Percentiles rank a stretch among this genome's conserved stretches.
These are phyloP conservation scores for Rasamsonia emersonii DNA, from an alignment of 2,329 filamentous ascomycete species.

Conservation along the genomic window DNA sequence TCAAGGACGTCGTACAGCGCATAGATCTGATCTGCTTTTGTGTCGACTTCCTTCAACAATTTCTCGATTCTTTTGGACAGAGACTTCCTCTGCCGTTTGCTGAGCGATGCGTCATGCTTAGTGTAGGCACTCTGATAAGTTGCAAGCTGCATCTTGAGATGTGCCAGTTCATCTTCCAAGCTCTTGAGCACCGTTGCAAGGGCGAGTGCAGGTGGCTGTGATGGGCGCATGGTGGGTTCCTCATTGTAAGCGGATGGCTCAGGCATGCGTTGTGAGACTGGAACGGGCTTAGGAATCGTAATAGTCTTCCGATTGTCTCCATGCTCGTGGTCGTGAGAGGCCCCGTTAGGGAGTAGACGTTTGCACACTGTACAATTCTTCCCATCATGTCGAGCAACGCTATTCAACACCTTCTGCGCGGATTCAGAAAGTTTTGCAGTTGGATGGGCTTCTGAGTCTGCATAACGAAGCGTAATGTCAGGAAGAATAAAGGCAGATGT, in stretches of 20 bases:
- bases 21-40: slow-evolving; percentile 73
- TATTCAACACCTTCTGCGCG: slow-evolving; percentile 33
- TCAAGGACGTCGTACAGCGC: slow-evolving; percentile 75
- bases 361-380: slow-evolving; percentile 51
- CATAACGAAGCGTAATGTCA: slow-evolving; percentile 48
- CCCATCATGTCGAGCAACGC: slow-evolving; percentile 41
- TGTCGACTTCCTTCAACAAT: slow-evolving; percentile 56
- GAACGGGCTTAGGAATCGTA: slow-evolving; percentile 41
- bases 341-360: slow-evolving; percentile 29
- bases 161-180: slow-evolving; percentile 68
- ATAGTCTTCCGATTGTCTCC: slow-evolving; percentile 21
- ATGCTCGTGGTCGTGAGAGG: slow-evolving; percentile 22
- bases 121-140: slow-evolving; percentile 56
- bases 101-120: slow-evolving; percentile 56
- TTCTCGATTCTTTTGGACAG: slow-evolving; percentile 54
- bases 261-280: slow-evolving; percentile 43
- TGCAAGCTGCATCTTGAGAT: slow-evolving; percentile 63
- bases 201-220: slow-evolving; percentile 61
- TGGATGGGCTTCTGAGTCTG: slow-evolving; percentile 19
- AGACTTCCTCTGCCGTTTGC: slow-evolving; percentile 54
- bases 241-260: slow-evolving; percentile 38
- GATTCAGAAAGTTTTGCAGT: slow-evolving; percentile 28
- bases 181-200: slow-evolving; percentile 77
- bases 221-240: slow-evolving; percentile 52
- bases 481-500: slow-evolving; percentile 58